Conservation (phyloP, 768 basidiomycete genomes). For the Rhodotorula diobovata region DNA sequence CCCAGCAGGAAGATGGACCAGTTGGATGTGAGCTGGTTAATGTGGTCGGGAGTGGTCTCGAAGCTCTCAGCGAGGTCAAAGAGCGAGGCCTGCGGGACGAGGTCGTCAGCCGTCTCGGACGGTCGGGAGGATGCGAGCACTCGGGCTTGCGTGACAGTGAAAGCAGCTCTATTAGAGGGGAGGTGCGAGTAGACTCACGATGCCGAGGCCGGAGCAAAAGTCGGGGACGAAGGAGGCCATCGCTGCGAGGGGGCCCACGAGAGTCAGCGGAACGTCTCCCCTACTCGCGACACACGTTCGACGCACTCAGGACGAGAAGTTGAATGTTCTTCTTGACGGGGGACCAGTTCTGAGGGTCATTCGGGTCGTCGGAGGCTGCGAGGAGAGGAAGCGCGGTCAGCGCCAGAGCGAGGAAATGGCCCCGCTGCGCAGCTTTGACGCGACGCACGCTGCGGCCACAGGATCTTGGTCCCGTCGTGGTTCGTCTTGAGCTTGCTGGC, state of each 20-base stretch:
- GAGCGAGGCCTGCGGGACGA: slow-evolving; percentile 51
- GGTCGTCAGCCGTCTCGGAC: no score
- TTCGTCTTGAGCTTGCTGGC: slow-evolving; percentile 60
- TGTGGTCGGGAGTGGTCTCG: slow-evolving; percentile 56
- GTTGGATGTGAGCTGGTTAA: slow-evolving; percentile 60
- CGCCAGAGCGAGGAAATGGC: no score
- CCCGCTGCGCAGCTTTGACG: neutral
- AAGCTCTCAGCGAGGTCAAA: slow-evolving; percentile 60
- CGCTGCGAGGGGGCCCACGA: slow-evolving; percentile 46
- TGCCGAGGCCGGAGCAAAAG: slow-evolving; percentile 64
- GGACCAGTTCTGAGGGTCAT: slow-evolving; percentile 60
- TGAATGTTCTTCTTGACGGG: slow-evolving; percentile 42
- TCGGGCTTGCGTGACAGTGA: no score
- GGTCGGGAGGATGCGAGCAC: no score
- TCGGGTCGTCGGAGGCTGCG: slow-evolving; percentile 56
- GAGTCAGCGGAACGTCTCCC: neutral
- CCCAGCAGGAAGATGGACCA: slow-evolving; percentile 49
- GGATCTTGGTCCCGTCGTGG: slow-evolving; percentile 57
- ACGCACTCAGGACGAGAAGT: slow-evolving; percentile 53
- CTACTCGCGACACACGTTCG: no score
- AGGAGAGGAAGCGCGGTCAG: neutral
- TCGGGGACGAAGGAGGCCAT: slow-evolving; percentile 65
- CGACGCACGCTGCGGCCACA: slow-evolving; percentile 58
- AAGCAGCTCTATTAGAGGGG: no score
- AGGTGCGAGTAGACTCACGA: slow-evolving; percentile 42